Base-by-base conservation (phyloP, 805 yeast species). In the Yamadazyma ubonensis region DNA sequence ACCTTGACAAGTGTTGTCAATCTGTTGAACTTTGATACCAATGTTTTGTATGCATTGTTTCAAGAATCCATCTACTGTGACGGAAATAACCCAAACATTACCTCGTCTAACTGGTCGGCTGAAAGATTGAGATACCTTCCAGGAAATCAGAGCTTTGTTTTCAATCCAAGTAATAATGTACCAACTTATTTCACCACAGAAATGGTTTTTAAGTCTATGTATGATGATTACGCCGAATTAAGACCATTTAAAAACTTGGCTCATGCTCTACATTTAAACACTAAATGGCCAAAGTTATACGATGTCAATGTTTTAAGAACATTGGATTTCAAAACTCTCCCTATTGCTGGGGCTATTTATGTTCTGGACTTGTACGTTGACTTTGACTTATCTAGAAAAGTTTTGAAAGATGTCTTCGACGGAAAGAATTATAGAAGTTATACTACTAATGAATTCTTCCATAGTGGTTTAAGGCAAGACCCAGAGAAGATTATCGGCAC, bases 41-140 rank as follows among this genome's bases (percentile, higher is more conserved):
- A 78, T 45, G 57, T 73, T 21, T 49, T 79, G 12, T 78, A 78
- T 49, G 77, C 78, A 2, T 59, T 79, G 29, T 70, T 77, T 46
- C 82, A 77, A 51, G 83, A 78, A 46, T 77, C 81, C 5, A 77
- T 79, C 11, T 78, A 78, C 53, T 61, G 74, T 43, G 78, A 75
- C 47, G 74, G 76, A 0, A 44, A 44, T 32, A 39, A 45, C 29
- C 41, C 40, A 11, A 5, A 2, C 5, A 17, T 39, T 6, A 40
- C 26, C 34, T 39, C 38, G 7, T 59, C 75, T 4, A 46, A 65
- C 36, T 78, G 83, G 83, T 55, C 75, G 5, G 81, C 81, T 2
- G 70, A 72, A 11, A 57, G 71, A 33, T 44, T 58, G 33, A 56
- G 73, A 44, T 50, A 55, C 28, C 35, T 26, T 2, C 45, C 51